Evolutionary conservation across 768 basidiomycete species (phyloP).

Genomic region (Suillus decipiens): DNA sequence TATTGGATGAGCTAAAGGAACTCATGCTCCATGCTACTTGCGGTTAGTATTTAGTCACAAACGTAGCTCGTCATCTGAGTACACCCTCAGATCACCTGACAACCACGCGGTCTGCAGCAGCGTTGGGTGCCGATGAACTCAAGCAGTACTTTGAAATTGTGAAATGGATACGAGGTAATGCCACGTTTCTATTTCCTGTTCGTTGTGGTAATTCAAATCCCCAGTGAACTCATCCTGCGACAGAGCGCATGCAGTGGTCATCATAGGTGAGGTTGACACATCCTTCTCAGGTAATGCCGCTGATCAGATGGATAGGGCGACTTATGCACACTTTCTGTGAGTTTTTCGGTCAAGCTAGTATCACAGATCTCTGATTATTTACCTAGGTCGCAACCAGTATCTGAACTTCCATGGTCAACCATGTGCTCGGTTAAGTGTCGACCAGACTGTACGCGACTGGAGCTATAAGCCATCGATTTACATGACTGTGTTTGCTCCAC

Average conservation of each 20-base stretch:
- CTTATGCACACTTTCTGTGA: conserved; percentile 47
- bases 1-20: conserved; percentile 14
- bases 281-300: not conserved
- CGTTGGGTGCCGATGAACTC: conserved; percentile 39
- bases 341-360: conserved; percentile 7
- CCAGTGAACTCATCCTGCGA: conserved; percentile 3
- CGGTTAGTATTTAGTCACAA: conserved; percentile 12
- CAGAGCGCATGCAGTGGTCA: conserved; percentile 14
- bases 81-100: conserved; percentile 39
- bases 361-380: not conserved
- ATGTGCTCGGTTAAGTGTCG: conserved; percentile 45
- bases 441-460: conserved; percentile 40
- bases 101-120: conserved; percentile 41
- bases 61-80: not conserved
- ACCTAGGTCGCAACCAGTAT: conserved; percentile 37
- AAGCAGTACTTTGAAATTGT: conserved; percentile 37
- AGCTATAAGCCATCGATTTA: conserved; percentile 31
- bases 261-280: conserved; percentile 11
- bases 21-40: conserved; percentile 19
- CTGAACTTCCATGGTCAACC: conserved; percentile 51
- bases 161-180: conserved; percentile 36
- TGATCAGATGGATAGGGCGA: conserved; percentile 33
- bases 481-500: conserved; percentile 37
- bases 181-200: not conserved
- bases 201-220: not conserved